A percentile compares a stretch with the other conserved stretches of the same genome.
Evolutionary conservation across 1,284 basidiomycete species (phyloP).

Genomic region (Tilletiaria anomala): DNA sequence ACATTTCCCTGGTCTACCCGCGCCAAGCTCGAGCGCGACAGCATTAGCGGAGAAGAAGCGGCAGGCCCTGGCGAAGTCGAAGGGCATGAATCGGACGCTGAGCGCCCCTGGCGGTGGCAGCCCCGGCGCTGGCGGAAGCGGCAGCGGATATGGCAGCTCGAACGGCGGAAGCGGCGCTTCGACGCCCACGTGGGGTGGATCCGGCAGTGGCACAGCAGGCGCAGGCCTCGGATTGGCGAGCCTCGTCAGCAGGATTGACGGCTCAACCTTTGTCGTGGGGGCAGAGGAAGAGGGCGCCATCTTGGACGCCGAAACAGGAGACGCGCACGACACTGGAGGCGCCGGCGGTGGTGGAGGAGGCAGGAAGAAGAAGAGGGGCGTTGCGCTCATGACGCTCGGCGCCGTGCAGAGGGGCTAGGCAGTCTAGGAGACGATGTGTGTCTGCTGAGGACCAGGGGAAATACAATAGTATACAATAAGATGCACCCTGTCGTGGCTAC

Average conservation of each 20-base stretch:
- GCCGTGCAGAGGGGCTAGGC: slow-evolving; percentile 17
- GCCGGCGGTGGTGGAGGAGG: slow-evolving; percentile 4
- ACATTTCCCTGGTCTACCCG: slow-evolving; percentile 9
- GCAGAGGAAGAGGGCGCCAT: slow-evolving; percentile 7
- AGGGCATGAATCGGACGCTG: background rate
- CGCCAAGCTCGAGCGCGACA: slow-evolving; percentile 13
- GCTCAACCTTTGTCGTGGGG: background rate
- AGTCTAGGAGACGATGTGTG: no score
- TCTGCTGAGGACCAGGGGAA: no score
- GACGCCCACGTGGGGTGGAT: slow-evolving; percentile 1
- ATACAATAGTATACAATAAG: no score
- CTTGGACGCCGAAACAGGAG: slow-evolving; percentile 4
- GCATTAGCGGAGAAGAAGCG: slow-evolving; percentile 28
- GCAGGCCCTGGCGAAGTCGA: slow-evolving; percentile 11
- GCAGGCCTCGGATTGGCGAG: background rate
- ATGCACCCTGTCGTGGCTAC: no score
- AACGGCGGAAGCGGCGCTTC: slow-evolving; percentile 1
- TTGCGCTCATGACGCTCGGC: slow-evolving; percentile 15
- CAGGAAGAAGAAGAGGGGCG: slow-evolving; percentile 23
- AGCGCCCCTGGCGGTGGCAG: background rate
- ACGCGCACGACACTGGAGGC: background rate
- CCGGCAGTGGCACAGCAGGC: background rate
- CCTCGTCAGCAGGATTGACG: background rate
- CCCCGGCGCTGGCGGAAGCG: no score
- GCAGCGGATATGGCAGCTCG: background rate